Evolutionary conservation across 2,329 filamentous ascomycete genomes (phyloP), one percentile per base, ranked within the genome.

Genomic region (Ceratocystis smalleyi): DNA sequence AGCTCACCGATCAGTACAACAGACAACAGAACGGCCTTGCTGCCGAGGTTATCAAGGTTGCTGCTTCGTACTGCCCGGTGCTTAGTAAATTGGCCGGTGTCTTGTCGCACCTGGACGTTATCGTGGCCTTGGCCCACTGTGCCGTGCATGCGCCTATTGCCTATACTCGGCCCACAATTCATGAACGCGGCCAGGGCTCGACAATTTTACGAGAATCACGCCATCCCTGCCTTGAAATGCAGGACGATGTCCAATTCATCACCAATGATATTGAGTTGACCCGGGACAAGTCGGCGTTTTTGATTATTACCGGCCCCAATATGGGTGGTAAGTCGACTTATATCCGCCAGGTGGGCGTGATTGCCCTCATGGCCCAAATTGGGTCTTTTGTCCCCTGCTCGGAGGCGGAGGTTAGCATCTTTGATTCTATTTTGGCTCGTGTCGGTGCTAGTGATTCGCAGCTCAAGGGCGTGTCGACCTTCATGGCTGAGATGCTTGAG

Each of bases 401-500:
- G 2, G 86, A 90, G 72, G 94, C 95, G 15, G 91, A 97, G 74
- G 77, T 99, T 55, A 95, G 89, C 17, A 91, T 99, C 66, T 99
- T 96, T 73, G 94, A 99, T 76, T 94, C 90, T 68, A 96, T 99
- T 67, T 86, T 99, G 47, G 94, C 95, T 0, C 88, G 94, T 69
- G 94, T 99, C 0, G 94, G 95, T 51, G 95, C 94, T 5, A 94
- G 88, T 70, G 95, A 99, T 75, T 95, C 89, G 5, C 94, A 97
- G 74, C 86, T 99, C 68, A 97, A 97, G 76, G 94, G 94, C 43
- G 94, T 99, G 1, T 96, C 90, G 2, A 99, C 94, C 0, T 99
- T 99, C 75, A 99, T 99, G 95, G 94, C 94, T 1, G 94, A 99
- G 77, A 99, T 99, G 94, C 82, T 99, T 24, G 94, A 99, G 74